Evolutionary conservation across 106 monocot species (phyloP), one percentile per base, ranked within the genome.

Genomic region (Dioscorea dumetorum): DNA sequence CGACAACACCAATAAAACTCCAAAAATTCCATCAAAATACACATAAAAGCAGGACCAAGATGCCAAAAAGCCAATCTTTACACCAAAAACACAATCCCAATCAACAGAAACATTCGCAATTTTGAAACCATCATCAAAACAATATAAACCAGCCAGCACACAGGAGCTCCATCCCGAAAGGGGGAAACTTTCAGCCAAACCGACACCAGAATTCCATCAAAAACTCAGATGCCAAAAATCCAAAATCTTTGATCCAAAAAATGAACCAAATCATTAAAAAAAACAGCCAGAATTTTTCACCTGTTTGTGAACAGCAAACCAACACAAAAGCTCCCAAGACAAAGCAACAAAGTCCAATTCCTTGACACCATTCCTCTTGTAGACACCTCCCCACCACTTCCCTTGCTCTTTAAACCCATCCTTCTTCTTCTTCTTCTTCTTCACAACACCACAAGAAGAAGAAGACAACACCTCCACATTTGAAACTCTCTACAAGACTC

Each of bases 291-390:
- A 28, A 28, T 28, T 28, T 1, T 28, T 17, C 34, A 80, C 79
- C 74, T 74, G 69, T 80, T 70, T 10, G 79, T 80, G 60, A 74
- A 80, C 23, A 80, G 79, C 54, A 80, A 70, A 1, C 74, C 79
- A 3, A 57, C 62, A 33, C 79, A 74, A 67, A 80, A 80, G 64
- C 80, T 74, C 20, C 80, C 65, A n/a, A 80, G 13, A 50, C 74
- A 80, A n/a, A 80, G 70, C 59, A 74, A 33, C 2, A 80, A 24
- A 14, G 74, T 74, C 80, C 74, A 80, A 64, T 64, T 74, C 66
- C 20, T 70, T 17, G 80, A 70, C 21, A 79, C 74, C 41, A 69
- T 24, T 3, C 58, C 67, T 34, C 56, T 72, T 2, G 72, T 16
- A 8, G 48, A 2, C 8, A 34, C 50, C 19, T 52, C 70, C 20